Conservation (phyloP, 1,139 yeast species). For the Candida sanyaensis region DNA sequence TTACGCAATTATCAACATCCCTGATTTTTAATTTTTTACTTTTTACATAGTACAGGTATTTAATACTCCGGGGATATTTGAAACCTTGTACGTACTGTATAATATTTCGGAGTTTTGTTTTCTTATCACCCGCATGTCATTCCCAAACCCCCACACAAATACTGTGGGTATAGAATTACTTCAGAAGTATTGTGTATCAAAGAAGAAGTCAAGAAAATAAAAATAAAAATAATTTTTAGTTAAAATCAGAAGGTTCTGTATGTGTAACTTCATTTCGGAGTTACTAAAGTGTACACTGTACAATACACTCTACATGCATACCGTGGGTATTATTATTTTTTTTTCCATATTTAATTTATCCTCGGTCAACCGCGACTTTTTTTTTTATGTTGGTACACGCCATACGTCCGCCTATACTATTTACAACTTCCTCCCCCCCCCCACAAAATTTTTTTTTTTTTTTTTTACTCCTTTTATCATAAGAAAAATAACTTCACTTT, state of each 20-base stretch:
- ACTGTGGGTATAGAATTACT: too few species aligned
- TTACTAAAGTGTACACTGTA: neutral
- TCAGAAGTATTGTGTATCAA: too few species aligned
- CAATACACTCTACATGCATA: neutral
- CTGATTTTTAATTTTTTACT: too few species aligned
- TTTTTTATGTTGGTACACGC: neutral
- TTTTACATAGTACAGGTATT: too few species aligned
- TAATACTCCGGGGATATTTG: too few species aligned
- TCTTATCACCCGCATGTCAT: neutral
- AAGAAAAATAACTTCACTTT: neutral
- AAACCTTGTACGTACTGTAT: too few species aligned
- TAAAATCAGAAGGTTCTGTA: too few species aligned
- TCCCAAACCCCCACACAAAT: neutral
- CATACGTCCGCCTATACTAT: neutral
- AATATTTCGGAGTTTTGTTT: neutral
- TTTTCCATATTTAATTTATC: neutral
- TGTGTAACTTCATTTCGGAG: neutral
- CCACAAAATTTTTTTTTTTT: neutral
- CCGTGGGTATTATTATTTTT: neutral
- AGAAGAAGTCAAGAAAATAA: neutral
- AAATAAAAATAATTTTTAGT: neutral
- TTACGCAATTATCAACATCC: too few species aligned
- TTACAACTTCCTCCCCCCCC: neutral
- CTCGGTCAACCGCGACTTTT: conserved; percentile 1
- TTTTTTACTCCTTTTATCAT: neutral